Evolutionary conservation across 106 monocot species (phyloP).

Genomic region (Apostasia ramifera): DNA sequence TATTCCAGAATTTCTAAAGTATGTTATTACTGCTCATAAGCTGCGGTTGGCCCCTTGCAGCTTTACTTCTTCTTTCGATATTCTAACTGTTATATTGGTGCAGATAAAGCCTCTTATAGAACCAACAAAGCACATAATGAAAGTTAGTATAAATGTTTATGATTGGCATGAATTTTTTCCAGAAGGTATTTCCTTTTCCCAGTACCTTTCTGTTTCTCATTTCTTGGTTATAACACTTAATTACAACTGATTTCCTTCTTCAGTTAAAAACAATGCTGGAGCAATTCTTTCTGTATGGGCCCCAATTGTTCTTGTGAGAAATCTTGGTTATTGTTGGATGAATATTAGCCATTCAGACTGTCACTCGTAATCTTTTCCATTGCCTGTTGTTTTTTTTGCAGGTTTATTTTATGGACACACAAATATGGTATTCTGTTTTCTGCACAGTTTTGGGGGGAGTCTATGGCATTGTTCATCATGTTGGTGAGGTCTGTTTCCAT

Average conservation of each 20-base stretch:
- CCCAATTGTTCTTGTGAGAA: conserved; percentile 62
- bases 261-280: conserved; percentile 70
- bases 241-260: background rate
- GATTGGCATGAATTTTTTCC: conserved; percentile 83
- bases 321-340: background rate
- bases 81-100: conserved; percentile 1
- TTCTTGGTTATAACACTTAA: background rate
- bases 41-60: background rate
- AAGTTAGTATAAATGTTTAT: conserved; percentile 49
- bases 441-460: conserved; percentile 72
- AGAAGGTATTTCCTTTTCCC: conserved; percentile 30
- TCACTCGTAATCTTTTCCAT: background rate
- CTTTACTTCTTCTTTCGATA: background rate
- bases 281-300: conserved; percentile 75
- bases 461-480: conserved; percentile 71
- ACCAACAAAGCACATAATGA: conserved; percentile 65
- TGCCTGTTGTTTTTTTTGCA: conserved; percentile 13
- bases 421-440: conserved; percentile 82
- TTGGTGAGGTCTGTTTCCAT: conserved; percentile 53
- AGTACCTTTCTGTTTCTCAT: too few relatives aligned
- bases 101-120: conserved; percentile 79
- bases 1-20: too few relatives aligned
- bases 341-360: background rate
- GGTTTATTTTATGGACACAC: conserved; percentile 85
- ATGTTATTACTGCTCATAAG: too few relatives aligned